Evolutionary conservation across 2,329 filamentous ascomycete genomes (phyloP), one percentile per base, ranked within the genome.

Genomic region (Colletotrichum sp.): DNA sequence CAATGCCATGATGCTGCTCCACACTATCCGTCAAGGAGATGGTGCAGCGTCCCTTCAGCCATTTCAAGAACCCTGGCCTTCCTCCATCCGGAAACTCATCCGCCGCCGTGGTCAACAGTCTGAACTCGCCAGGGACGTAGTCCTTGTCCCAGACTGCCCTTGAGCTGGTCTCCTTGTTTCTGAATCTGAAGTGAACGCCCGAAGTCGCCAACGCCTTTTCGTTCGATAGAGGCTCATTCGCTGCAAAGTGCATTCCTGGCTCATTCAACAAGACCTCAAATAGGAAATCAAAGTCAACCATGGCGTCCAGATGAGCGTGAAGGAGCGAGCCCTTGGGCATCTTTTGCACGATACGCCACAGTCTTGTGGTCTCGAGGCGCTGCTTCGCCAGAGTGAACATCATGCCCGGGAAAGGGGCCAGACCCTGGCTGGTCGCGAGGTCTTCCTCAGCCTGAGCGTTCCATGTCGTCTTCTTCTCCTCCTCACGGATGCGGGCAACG

Each of bases 321-420:
- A 96, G 85, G 32, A 96, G 86, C 9, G 93, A 89, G 15, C 95
- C 95, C 82, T 97, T 97, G 22, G 95, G 95, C 93, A 97, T 94
- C 79, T 87, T 90, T 77, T 92, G 89, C 15, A 96, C 89, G 78
- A 97, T 95, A 78, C 91, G 89, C 94, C 94, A 97, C 28, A 97
- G 87, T 80, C 92, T 92, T 22, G 94, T 96, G 78, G 88, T 88
- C 83, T 96, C 94, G 90, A 96, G 95, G 25, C 91, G 90, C 36
- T 91, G 90, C 83, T 94, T 95, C 75, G 94, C 94, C 22, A 95
- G 88, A 6, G 89, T 91, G 83, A 96, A 97, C 93, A 96, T 95
- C 92, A 96, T 96, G 6, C 95, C 95, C 1, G 94, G 94, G 81
- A 93, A 94, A 28, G 95, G 86, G 69, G 92, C 91, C 72, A 90